Evolutionary conservation across 164 flowering plant species (phyloP).

Genomic region (Hamamelis virginiana): DNA sequence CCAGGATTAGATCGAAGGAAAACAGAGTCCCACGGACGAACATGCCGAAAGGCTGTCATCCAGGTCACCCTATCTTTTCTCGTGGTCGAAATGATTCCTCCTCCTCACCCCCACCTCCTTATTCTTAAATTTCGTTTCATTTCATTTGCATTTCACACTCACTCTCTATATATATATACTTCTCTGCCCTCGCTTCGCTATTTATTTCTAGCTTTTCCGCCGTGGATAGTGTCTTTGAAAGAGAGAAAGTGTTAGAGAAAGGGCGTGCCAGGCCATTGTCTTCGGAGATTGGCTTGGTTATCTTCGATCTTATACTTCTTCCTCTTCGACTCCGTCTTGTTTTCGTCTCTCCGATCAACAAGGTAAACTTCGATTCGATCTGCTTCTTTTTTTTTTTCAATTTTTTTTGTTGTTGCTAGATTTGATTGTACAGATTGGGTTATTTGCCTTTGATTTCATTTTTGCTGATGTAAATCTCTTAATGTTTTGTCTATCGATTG

Average conservation of each 20-base stretch:
- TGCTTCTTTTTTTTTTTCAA: background rate
- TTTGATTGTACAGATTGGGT: background rate
- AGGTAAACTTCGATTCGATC: constrained; percentile 4
- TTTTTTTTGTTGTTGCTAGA: background rate
- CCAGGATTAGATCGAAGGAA: background rate
- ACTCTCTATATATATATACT: background rate
- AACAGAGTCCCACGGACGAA: constrained; percentile 3
- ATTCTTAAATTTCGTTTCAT: constrained; percentile 14
- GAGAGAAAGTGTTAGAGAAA: background rate
- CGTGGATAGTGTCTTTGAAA: background rate
- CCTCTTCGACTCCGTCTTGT: background rate
- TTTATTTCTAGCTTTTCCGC: no score
- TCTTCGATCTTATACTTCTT: background rate
- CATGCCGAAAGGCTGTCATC: constrained; percentile 33
- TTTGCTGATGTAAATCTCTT: no score
- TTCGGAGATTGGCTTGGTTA: constrained; percentile 10
- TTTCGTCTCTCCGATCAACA: background rate
- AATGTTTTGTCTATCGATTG: no score
- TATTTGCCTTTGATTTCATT: background rate
- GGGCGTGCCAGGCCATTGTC: constrained; percentile 13
- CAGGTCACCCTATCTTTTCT: constrained; percentile 44
- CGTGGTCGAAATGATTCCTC: constrained; percentile 35
- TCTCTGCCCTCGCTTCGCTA: background rate
- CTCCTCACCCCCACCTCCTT: background rate
- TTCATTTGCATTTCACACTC: constrained; percentile 24